These are phyloP conservation scores for Calonectria montana DNA, from an alignment of 2,329 filamentous ascomycete species.

Conservation along the genomic window DNA sequence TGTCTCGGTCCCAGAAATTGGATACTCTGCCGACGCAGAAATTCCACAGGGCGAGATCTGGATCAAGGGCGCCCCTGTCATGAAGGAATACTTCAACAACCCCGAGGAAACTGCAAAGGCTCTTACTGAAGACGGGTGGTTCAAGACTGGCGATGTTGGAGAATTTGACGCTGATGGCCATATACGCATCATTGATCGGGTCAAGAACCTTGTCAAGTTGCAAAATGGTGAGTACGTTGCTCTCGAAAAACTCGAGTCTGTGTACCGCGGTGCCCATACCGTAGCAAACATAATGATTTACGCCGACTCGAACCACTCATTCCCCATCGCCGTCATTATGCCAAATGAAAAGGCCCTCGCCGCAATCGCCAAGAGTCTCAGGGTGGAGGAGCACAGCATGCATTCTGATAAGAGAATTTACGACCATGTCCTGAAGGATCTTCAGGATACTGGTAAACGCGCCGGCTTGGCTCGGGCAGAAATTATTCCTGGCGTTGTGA, in stretches of 20 bases:
- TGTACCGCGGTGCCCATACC: constrained; percentile 82
- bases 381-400: constrained; percentile 75
- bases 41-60: constrained; percentile 92
- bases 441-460: constrained; percentile 71
- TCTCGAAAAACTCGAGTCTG: constrained; percentile 93
- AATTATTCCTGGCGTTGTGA: constrained; percentile 78
- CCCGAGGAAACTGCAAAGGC: constrained; percentile 83
- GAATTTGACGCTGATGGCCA: constrained; percentile 85
- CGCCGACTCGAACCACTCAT: constrained; percentile 77
- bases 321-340: constrained; percentile 84
- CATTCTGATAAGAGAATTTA: constrained; percentile 74
- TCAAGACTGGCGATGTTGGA: constrained; percentile 95
- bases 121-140: constrained; percentile 88
- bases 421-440: constrained; percentile 69
- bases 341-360: constrained; percentile 71
- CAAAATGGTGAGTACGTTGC: constrained; percentile 96
- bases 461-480: constrained; percentile 78
- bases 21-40: constrained; percentile 78
- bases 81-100: constrained; percentile 84
- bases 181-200: constrained; percentile 88
- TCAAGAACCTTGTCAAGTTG: constrained; percentile 98
- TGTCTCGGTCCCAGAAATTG: constrained; percentile 87
- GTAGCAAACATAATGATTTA: constrained; percentile 90
- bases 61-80: constrained; percentile 81
- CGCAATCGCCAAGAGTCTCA: constrained; percentile 66